Conservation (phyloP, 2,329 filamentous ascomycete genomes). For the Escovopsis sp. region DNA sequence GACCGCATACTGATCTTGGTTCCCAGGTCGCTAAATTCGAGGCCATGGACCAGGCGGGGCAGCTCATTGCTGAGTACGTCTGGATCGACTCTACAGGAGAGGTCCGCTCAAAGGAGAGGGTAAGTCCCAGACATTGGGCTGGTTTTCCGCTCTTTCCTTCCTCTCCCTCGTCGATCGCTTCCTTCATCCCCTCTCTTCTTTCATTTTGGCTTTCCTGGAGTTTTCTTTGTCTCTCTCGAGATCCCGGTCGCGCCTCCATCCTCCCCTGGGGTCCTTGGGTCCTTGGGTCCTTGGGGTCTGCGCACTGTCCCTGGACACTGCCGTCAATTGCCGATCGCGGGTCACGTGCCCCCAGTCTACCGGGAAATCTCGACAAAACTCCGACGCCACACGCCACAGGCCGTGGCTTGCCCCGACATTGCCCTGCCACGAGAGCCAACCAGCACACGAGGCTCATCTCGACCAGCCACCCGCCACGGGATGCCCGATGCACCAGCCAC, state of each 20-base stretch:
- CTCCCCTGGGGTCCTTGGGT: too few species aligned
- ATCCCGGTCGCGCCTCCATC: too few species aligned
- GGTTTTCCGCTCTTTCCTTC: neutral
- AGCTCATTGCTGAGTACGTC: slow-evolving; percentile 88
- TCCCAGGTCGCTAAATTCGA: slow-evolving; percentile 80
- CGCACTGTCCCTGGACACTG: neutral
- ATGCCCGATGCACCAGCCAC: too few species aligned
- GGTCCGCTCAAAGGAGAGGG: slow-evolving; percentile 89
- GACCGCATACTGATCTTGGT: slow-evolving; percentile 4
- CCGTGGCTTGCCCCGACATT: neutral
- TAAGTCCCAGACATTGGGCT: slow-evolving; percentile 33
- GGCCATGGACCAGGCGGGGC: slow-evolving; percentile 75
- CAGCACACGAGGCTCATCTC: too few species aligned
- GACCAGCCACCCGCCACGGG: too few species aligned
- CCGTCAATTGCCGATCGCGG: neutral
- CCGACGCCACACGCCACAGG: neutral
- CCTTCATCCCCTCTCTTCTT: neutral
- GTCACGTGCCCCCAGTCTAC: neutral
- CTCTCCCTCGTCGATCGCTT: too few species aligned
- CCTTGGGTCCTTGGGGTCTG: too few species aligned
- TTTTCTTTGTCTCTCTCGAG: neutral
- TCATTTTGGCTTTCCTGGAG: neutral
- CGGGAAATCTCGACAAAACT: neutral
- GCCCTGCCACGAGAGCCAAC: too few species aligned
- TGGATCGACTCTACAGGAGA: slow-evolving; percentile 81